A percentile compares a stretch with the other conserved stretches of the same genome.
phyloP scores from a whole-genome alignment of 371 early-diverging fungal genomes.

The Parasitella parasitica region DNA sequence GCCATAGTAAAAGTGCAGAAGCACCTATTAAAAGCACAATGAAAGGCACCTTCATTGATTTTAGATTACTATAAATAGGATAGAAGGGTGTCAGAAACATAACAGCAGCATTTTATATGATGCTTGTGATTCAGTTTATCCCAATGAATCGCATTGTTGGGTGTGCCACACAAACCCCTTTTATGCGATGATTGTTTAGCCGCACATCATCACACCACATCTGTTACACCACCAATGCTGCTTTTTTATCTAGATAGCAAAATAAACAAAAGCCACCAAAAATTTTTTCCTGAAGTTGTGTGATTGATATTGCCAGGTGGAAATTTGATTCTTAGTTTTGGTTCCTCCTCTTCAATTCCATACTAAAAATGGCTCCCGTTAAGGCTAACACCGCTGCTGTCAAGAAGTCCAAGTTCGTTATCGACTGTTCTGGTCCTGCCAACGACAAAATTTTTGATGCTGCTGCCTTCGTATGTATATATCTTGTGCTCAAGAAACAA shows the following conservation, averaged over 20 bases:
- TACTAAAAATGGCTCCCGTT: conserved; percentile 47
- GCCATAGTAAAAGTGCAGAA: conserved; percentile 1
- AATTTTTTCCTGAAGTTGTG: background rate
- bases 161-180: background rate
- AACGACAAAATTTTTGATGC: conserved; percentile 96
- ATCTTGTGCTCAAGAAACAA: background rate
- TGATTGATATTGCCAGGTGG: background rate
- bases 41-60: background rate
- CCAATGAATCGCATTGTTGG: background rate
- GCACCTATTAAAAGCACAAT: background rate
- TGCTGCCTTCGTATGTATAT: conserved; percentile 82
- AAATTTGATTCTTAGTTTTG: background rate
- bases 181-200: background rate
- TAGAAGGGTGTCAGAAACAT: background rate
- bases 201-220: background rate
- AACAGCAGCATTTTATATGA: background rate
- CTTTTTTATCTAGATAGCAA: background rate
- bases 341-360: conserved; percentile 27
- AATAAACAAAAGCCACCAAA: background rate
- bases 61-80: background rate
- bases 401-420: conserved; percentile 77
- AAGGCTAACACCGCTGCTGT: conserved; percentile 39
- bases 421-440: conserved; percentile 94
- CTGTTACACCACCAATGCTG: too few relatives aligned
- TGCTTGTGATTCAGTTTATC: too few relatives aligned